Percentiles rank a stretch among this genome's conserved stretches.
Evolutionary conservation across 441 rosid genomes (phyloP).

Genomic region (Flueggea neowawraea): DNA sequence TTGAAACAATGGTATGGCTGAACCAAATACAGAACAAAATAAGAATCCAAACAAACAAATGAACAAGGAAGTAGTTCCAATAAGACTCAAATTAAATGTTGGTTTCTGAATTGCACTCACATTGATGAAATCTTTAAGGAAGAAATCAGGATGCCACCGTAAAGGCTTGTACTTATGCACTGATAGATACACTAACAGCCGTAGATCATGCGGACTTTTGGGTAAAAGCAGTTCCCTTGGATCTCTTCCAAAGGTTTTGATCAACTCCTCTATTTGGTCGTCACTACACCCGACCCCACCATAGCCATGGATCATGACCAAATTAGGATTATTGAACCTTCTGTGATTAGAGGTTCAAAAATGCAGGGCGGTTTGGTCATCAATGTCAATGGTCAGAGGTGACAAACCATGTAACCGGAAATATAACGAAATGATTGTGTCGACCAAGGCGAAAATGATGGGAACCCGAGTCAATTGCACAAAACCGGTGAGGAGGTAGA

Average conservation of each 20-base stretch:
- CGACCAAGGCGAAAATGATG: neutral
- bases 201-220: slow-evolving; percentile 35
- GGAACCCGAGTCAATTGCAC: too few species aligned
- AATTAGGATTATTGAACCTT: neutral
- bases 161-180: slow-evolving; percentile 29
- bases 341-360: slow-evolving; percentile 16
- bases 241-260: slow-evolving; percentile 43
- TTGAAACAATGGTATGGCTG: too few species aligned
- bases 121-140: slow-evolving; percentile 47
- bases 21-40: neutral
- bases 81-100: neutral
- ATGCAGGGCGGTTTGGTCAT: slow-evolving; percentile 11
- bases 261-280: slow-evolving; percentile 33
- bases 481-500: too few species aligned
- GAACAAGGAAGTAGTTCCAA: neutral
- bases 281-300: slow-evolving; percentile 45
- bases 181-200: slow-evolving; percentile 33
- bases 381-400: slow-evolving; percentile 10
- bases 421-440: slow-evolving; percentile 3
- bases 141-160: slow-evolving; percentile 45
- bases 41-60: neutral
- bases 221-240: slow-evolving; percentile 56
- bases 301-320: slow-evolving; percentile 18
- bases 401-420: slow-evolving; percentile 9
- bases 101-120: slow-evolving; percentile 28